These are phyloP conservation scores for Vitellaria paradoxa DNA, from an alignment of 179 eudicot species.

Conservation along the genomic window DNA sequence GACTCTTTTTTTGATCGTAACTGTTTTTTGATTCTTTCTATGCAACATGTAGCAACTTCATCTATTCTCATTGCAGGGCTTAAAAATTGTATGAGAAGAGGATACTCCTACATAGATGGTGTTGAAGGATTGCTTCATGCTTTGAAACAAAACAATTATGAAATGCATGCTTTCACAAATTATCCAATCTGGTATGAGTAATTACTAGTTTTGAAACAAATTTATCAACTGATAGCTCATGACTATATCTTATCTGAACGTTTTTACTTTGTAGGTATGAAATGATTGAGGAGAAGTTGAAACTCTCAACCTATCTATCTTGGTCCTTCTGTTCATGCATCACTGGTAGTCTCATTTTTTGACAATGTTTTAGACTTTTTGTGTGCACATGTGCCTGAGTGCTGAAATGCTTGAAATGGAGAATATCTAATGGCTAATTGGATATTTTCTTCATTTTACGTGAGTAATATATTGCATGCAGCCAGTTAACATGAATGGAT, in stretches of 20 bases:
- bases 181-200: constrained; percentile 73
- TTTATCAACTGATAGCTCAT: background rate
- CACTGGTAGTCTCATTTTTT: constrained; percentile 40
- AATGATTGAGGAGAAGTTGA: constrained; percentile 87
- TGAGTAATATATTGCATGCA: background rate
- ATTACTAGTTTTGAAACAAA: background rate
- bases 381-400: background rate
- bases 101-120: constrained; percentile 69
- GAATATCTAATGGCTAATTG: background rate
- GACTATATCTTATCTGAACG: background rate
- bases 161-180: constrained; percentile 90
- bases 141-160: constrained; percentile 66
- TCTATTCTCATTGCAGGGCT: constrained; percentile 52
- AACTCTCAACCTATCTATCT: constrained; percentile 74
- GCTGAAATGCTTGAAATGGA: background rate
- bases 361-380: constrained; percentile 4
- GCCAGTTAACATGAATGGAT: background rate
- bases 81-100: constrained; percentile 67
- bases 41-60: background rate
- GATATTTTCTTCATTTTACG: background rate
- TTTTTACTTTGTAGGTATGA: constrained; percentile 53
- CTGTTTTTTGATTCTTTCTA: background rate
- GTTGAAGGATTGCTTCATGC: constrained; percentile 60
- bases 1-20: background rate
- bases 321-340: constrained; percentile 95